A percentile compares a stretch with the other conserved stretches of the same genome.
Evolutionary conservation across 306 rosid genomes (phyloP).

Genomic region (Corylus heterophylla): DNA sequence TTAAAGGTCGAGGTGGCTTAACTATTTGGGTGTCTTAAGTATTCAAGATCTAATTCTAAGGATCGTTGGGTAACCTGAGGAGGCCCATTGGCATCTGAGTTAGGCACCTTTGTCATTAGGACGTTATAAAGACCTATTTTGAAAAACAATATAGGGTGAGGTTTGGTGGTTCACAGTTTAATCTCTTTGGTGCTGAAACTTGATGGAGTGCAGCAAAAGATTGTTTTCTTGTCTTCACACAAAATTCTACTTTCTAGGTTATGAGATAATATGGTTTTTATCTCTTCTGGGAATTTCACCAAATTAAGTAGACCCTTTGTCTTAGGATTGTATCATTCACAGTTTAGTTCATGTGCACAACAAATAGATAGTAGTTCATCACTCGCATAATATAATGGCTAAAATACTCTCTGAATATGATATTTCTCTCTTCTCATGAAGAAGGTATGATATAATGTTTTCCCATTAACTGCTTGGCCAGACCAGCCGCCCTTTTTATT

Average conservation of each 20-base stretch:
- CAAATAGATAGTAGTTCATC: background rate
- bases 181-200: background rate
- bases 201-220: background rate
- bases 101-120: background rate
- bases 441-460: background rate
- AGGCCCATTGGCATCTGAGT: background rate
- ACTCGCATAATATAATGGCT: background rate
- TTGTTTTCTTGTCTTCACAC: background rate
- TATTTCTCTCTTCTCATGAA: background rate
- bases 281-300: background rate
- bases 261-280: background rate
- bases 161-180: background rate
- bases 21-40: background rate
- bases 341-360: background rate
- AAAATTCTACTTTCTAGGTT: background rate
- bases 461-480: conserved; percentile 38
- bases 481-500: conserved; percentile 42
- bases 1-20: background rate
- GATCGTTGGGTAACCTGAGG: background rate
- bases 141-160: background rate
- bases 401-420: background rate
- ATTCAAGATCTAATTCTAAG: background rate
- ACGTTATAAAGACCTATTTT: too few species aligned
- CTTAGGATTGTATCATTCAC: background rate
- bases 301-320: background rate